phyloP scores from a whole-genome alignment of 139 green algal genomes.

The Tetratostichococcus sp. region DNA sequence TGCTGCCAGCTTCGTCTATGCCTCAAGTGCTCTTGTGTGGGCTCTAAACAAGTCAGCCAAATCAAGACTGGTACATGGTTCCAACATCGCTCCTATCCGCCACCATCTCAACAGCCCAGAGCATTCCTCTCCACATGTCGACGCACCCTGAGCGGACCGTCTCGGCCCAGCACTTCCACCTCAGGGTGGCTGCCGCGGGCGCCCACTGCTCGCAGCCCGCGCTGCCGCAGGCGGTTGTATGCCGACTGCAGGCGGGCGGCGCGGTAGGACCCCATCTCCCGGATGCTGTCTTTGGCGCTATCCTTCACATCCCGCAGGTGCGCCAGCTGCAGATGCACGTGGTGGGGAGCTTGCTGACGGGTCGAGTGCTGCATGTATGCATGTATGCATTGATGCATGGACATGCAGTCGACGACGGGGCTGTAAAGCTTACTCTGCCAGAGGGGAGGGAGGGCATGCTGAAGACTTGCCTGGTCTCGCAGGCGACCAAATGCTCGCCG shows the following conservation, averaged over 20 bases:
- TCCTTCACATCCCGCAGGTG: neutral
- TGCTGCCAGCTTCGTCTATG: neutral
- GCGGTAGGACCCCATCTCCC: slow-evolving; percentile 21
- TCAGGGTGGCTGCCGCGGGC: neutral
- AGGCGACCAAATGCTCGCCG: neutral
- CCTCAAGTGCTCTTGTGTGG: too few species aligned
- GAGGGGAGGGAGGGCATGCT: too few species aligned
- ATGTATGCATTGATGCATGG: too few species aligned
- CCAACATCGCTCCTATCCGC: too few species aligned
- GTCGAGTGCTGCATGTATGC: too few species aligned
- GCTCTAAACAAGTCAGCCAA: too few species aligned
- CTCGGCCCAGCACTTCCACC: neutral
- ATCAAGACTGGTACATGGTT: too few species aligned
- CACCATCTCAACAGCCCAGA: too few species aligned
- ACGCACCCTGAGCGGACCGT: slow-evolving; percentile 5
- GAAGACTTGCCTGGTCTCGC: neutral
- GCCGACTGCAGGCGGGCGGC: slow-evolving; percentile 15
- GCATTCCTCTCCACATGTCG: too few species aligned
- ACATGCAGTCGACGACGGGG: too few species aligned
- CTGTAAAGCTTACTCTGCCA: too few species aligned
- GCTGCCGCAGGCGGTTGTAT: neutral
- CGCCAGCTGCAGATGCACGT: neutral
- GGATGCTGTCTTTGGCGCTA: slow-evolving; percentile 6
- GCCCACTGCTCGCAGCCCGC: neutral
- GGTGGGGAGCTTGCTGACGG: too few species aligned